Base-by-base conservation (phyloP, 441 rosid species). In the Lepidium campestre region DNA sequence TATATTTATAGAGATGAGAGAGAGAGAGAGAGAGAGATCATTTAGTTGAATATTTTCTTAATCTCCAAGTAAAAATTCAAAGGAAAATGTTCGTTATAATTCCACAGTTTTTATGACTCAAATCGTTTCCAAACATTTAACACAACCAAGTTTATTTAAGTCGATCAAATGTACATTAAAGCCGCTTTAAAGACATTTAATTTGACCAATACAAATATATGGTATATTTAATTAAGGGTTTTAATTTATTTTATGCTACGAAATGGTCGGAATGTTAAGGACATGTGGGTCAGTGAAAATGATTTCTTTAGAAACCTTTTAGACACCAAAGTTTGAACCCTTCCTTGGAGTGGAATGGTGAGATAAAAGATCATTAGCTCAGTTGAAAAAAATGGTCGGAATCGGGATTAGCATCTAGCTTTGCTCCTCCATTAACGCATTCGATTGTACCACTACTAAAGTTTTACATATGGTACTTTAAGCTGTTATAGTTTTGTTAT, bases 1-100 rank as follows among this genome's bases (percentile, higher is more conserved):
- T 62, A 25, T 74, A 74, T 74, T 62, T 74, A 68, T 68, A 74
- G 57, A 68, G 46, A 47, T 6, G 64, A 25, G 54, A 72, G 66
- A 59, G 35, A 31, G 41, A 65, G 5, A 57, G 10, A 42, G 22
- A 57, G 1, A 57, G 4, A 53, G 11, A 14, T 12, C 37, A 15
- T 57, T 55, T 48, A 1, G 15, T n/a, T 17, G n/a, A 19, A 31
- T 29, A 20, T 52, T 1, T 54, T n/a, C 19, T 1, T 7, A 1
- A 1, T 41, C 12, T 41, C 19, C 12, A 2, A 2, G 54, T 67
- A 34, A 25, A 32, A 17, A 42, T 19, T 25, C 22, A 11, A 27
- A 20, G 6, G 47, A 57, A 39, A 47, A 48, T 46, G 40, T 65
- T 65, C 20, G 62, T 55, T 55, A 66, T 34, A 20, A 42, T 52